phyloP scores from a whole-genome alignment of 306 rosid species.

The Hippophae rhamnoides region DNA sequence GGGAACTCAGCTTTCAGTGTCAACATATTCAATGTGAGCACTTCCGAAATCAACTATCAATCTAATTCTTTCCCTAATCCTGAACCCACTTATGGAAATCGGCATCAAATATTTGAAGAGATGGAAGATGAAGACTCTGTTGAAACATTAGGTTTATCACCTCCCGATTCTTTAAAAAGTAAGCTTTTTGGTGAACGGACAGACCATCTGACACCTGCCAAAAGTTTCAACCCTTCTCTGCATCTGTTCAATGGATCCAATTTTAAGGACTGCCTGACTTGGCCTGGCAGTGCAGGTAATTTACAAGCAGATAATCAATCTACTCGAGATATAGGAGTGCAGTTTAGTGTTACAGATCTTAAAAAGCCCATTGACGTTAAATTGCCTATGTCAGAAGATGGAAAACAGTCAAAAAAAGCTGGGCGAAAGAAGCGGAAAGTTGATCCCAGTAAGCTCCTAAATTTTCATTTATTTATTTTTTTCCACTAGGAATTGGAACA shows the following conservation, averaged over 20 bases:
- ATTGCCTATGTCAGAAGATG: conserved; percentile 31
- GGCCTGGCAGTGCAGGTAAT: conserved; percentile 37
- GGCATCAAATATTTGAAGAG: conserved; percentile 51
- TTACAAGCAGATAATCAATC: conserved; percentile 32
- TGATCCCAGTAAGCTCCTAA: conserved; percentile 39
- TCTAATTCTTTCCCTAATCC: conserved; percentile 28
- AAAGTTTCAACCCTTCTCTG: conserved; percentile 38
- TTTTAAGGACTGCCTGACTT: conserved; percentile 36
- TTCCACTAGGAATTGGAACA: conserved; percentile 6
- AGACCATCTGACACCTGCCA: conserved; percentile 35
- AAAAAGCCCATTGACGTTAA: conserved; percentile 53
- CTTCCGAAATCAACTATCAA: conserved; percentile 73
- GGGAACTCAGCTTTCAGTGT: conserved; percentile 72
- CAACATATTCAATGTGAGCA: conserved; percentile 47
- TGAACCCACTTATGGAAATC: conserved; percentile 41
- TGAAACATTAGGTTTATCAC: conserved; percentile 35
- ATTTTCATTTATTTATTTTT: conserved; percentile 2
- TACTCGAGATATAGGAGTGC: conserved; percentile 52
- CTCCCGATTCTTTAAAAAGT: conserved; percentile 34
- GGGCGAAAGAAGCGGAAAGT: conserved; percentile 60
- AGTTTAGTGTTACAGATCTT: conserved; percentile 57
- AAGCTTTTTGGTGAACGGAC: conserved; percentile 35
- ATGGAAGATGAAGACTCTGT: conserved; percentile 68
- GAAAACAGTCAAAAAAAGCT: conserved; percentile 32
- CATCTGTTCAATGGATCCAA: conserved; percentile 71